Evolutionary conservation across 805 yeast genomes (phyloP).

Genomic region (Barnettozyma vustinii): DNA sequence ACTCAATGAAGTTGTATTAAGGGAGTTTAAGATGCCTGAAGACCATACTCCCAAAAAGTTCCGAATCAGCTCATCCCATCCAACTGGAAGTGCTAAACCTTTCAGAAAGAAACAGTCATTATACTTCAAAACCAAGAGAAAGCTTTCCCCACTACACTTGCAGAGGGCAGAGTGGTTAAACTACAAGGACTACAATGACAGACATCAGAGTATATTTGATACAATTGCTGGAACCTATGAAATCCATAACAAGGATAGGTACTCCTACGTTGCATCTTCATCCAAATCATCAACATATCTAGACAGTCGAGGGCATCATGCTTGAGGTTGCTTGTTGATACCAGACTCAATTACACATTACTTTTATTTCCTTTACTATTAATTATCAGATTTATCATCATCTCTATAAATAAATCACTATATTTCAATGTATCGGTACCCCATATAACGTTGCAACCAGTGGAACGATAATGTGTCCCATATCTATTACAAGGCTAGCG

Average conservation of each 20-base stretch:
- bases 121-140: neutral
- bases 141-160: neutral
- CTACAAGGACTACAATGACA: conserved; percentile 8
- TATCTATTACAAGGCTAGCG: conserved; percentile 19
- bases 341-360: neutral
- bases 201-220: conserved; percentile 23
- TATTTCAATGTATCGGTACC: neutral
- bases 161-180: conserved; percentile 3
- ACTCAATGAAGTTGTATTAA: neutral
- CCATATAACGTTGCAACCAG: neutral
- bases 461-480: neutral
- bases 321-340: too few relatives aligned
- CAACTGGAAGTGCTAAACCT: neutral
- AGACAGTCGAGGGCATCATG: neutral
- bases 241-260: conserved; percentile 28
- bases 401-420: neutral
- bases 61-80: neutral
- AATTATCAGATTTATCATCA: too few relatives aligned
- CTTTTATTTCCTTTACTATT: neutral
- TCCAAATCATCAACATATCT: neutral
- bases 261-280: conserved; percentile 28
- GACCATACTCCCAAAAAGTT: neutral
- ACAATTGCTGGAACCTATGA: conserved; percentile 11
- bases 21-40: conserved; percentile 2
- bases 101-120: neutral